Percentiles rank a stretch among this genome's conserved stretches.
These are phyloP conservation scores for Ogataea methanolica DNA, from an alignment of 805 yeast species.

Conservation along the genomic window DNA sequence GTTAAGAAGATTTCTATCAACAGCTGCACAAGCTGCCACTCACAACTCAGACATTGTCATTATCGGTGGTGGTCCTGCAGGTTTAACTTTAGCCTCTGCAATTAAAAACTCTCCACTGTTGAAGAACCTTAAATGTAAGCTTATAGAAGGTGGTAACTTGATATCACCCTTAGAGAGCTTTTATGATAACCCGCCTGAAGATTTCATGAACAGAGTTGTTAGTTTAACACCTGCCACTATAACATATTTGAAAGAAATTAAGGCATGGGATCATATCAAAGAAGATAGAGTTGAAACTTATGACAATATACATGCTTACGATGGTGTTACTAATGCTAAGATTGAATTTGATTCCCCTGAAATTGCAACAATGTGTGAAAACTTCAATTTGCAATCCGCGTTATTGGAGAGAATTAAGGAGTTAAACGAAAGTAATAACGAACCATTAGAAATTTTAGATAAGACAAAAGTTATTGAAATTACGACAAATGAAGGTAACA, in stretches of 20 bases:
- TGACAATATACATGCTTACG: constrained; percentile 81
- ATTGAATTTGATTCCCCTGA: constrained; percentile 65
- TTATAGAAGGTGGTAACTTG: constrained; percentile 72
- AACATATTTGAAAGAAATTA: constrained; percentile 59
- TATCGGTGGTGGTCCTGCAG: constrained; percentile 98
- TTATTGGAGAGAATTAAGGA: constrained; percentile 51
- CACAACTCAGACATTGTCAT: constrained; percentile 64
- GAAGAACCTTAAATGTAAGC: constrained; percentile 50
- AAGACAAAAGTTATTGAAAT: constrained; percentile 65
- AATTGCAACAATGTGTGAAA: constrained; percentile 86
- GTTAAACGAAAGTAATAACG: constrained; percentile 26
- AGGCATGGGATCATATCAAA: constrained; percentile 69
- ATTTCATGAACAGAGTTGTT: constrained; percentile 74
- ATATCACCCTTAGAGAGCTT: constrained; percentile 44
- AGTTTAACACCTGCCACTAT: constrained; percentile 82
- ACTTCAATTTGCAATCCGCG: constrained; percentile 75
- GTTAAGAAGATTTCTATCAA: constrained; percentile 25
- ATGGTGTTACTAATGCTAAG: constrained; percentile 67
- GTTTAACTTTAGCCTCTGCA: constrained; percentile 80
- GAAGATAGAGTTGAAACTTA: constrained; percentile 73
- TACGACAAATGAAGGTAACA: constrained; percentile 31
- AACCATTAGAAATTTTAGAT: constrained; percentile 46
- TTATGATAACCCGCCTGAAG: constrained; percentile 37
- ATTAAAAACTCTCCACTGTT: constrained; percentile 65
- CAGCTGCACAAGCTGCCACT: constrained; percentile 12